Base-by-base conservation (phyloP, 371 early-diverging fungal genomes). In the Mucor saturninus region DNA sequence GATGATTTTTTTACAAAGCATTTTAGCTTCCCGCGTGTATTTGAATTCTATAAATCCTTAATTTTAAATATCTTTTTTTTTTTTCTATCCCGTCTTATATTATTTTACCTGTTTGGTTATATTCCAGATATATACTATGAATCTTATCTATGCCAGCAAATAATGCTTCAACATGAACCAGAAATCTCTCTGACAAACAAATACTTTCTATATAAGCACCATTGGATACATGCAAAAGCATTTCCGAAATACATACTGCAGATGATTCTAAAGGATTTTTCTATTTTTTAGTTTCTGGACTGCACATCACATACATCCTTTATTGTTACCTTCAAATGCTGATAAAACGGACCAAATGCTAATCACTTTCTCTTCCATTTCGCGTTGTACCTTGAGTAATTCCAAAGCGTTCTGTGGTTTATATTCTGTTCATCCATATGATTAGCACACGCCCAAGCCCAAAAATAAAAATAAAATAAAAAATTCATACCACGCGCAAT, bases 221-320 rank as follows among this genome's bases (percentile, higher is more conserved):
- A 61, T 92, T 93, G 26, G 97, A 93, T n/a, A 98, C 94, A 65
- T 95, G 92, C 56, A 95, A 73, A 26, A 98, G 75, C 95, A 97
- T 98, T 66, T 96, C 96, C 4, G 96, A 95, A 53, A 98, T 98
- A 75, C 96, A 97, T 9, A 95, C 93, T n/a, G 98, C 97, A 0
- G 96, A 91, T 2, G 96, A 95, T 71, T 98, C 98, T 80, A 57
- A 14, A 39, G 7, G 35, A 35, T 21, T 10, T 28, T 38, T 42
- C 21, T 30, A 9, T 30, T 31, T 50, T 50, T 50, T 50, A 50
- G 50, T 26, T 26, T 35, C 46, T 21, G 2, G 26, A 21, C 7
- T 46, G 8, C 21, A 21, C 21, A n/a, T n/a, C 21, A 46, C 7
- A 21, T 46, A 21, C 4, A 30, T 11, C 28, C 5, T 30, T 50